A percentile compares a stretch with the other conserved stretches of the same genome.
phyloP scores from a whole-genome alignment of 1,139 yeast genomes.

The Sugiyamaella grinbergsii region DNA sequence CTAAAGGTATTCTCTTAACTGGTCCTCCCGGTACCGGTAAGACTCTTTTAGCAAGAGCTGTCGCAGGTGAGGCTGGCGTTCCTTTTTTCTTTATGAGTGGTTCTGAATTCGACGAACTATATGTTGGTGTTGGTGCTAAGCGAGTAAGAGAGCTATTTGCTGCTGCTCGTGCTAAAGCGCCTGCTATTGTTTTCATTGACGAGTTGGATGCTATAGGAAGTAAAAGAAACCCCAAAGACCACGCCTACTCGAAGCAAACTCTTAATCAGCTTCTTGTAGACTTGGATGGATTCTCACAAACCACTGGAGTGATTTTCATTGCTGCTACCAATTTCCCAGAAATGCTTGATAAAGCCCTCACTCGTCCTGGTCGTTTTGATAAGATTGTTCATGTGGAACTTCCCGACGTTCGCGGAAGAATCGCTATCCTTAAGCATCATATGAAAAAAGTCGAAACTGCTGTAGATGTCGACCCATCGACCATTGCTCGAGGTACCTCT shows the following conservation, averaged over 20 bases:
- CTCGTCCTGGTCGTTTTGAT: constrained; percentile 98
- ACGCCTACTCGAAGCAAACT: constrained; percentile 97
- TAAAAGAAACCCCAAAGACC: constrained; percentile 94
- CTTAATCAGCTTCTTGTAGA: constrained; percentile 93
- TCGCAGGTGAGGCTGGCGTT: constrained; percentile 99
- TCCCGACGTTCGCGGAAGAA: constrained; percentile 97
- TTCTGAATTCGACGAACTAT: constrained; percentile 95
- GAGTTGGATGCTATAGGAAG: constrained; percentile 99
- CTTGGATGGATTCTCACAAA: constrained; percentile 92
- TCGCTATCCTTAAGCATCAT: constrained; percentile 89
- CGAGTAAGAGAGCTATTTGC: constrained; percentile 90
- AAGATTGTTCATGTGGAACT: constrained; percentile 92
- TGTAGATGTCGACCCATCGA: constrained; percentile 79
- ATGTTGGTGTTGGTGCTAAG: constrained; percentile 99
- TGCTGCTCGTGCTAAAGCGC: constrained; percentile 93
- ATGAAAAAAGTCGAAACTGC: constrained; percentile 88
- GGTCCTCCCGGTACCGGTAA: constrained; percentile 99
- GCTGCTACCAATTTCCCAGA: constrained; percentile 99
- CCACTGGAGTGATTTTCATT: constrained; percentile 89
- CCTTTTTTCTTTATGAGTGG: constrained; percentile 99
- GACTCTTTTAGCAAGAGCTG: constrained; percentile 93
- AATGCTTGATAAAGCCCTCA: constrained; percentile 90
- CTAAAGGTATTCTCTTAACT: constrained; percentile 93
- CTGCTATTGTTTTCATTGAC: constrained; percentile 95
- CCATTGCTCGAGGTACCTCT: constrained; percentile 95